Evolutionary conservation across 768 basidiomycete genomes (phyloP).

Genomic region (Candolleomyces aberdarensis): DNA sequence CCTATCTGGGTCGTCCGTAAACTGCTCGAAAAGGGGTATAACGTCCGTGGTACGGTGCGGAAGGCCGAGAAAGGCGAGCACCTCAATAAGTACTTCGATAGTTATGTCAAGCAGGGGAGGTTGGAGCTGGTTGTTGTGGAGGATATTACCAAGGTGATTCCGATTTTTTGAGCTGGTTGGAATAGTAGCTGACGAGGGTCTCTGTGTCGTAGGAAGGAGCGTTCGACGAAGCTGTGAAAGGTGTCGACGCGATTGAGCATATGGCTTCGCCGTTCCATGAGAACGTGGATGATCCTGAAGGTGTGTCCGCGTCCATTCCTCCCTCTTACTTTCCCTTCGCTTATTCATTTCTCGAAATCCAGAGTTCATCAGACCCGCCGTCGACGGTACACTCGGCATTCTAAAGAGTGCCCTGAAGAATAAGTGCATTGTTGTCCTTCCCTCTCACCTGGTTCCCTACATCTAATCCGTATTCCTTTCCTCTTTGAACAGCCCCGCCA

Average conservation of each 20-base stretch:
- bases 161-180: not conserved
- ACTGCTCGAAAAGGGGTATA: constrained; percentile 60
- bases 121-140: constrained; percentile 69
- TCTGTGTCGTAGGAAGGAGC: constrained; percentile 47
- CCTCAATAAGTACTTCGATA: constrained; percentile 50
- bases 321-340: not conserved
- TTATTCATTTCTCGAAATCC: not conserved
- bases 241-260: constrained; percentile 69
- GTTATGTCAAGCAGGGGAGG: constrained; percentile 40
- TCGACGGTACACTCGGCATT: constrained; percentile 65
- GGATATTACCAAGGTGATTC: constrained; percentile 51
- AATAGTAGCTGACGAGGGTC: not conserved
- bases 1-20: constrained; percentile 54
- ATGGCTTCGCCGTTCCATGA: constrained; percentile 61
- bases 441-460: no score
- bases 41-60: constrained; percentile 66
- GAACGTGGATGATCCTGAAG: constrained; percentile 41
- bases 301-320: constrained; percentile 11
- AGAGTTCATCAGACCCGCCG: constrained; percentile 70
- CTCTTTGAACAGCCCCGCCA: constrained; percentile 25
- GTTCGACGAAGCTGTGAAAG: constrained; percentile 79
- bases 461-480: no score
- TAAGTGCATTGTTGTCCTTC: constrained; percentile 30
- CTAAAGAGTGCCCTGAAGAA: constrained; percentile 56
- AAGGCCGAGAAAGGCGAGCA: constrained; percentile 56